phyloP scores from a whole-genome alignment of 208 protist species.

The Crithidia thermophila region DNA sequence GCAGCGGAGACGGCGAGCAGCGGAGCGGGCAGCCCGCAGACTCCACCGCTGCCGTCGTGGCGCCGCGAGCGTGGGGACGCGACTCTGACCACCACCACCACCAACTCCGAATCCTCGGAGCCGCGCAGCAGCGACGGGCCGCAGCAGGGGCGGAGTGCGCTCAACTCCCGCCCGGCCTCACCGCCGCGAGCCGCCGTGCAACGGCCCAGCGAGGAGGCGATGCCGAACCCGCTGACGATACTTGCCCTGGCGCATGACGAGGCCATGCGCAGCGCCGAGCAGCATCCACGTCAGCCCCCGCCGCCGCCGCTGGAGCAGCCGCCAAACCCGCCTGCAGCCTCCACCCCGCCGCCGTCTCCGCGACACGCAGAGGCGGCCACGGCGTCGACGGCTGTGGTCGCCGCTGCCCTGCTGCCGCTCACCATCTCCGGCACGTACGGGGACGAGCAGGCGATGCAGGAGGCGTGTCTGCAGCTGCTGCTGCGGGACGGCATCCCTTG shows the following conservation, averaged over 20 bases:
- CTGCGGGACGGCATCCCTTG: constrained; percentile 74
- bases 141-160: not conserved
- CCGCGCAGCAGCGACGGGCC: constrained; percentile 6
- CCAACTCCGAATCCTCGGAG: constrained; percentile 15
- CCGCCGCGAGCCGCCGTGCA: not conserved
- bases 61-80: not conserved
- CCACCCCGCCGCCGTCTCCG: constrained; percentile 6
- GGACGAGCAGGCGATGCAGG: constrained; percentile 70
- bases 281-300: no score
- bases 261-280: no score
- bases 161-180: not conserved
- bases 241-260: constrained; percentile 14
- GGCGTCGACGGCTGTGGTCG: not conserved
- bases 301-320: constrained; percentile 4
- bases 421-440: constrained; percentile 61
- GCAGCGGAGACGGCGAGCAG: not conserved
- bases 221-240: constrained; percentile 24
- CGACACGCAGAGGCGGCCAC: not conserved
- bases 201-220: not conserved
- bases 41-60: not conserved
- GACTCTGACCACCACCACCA: not conserved
- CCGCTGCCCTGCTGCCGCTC: constrained; percentile 27
- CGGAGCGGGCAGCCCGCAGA: not conserved
- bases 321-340: not conserved
- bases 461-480: constrained; percentile 52